phyloP scores from a whole-genome alignment of 352 stramenopile species.

The Globisporangium polare region DNA sequence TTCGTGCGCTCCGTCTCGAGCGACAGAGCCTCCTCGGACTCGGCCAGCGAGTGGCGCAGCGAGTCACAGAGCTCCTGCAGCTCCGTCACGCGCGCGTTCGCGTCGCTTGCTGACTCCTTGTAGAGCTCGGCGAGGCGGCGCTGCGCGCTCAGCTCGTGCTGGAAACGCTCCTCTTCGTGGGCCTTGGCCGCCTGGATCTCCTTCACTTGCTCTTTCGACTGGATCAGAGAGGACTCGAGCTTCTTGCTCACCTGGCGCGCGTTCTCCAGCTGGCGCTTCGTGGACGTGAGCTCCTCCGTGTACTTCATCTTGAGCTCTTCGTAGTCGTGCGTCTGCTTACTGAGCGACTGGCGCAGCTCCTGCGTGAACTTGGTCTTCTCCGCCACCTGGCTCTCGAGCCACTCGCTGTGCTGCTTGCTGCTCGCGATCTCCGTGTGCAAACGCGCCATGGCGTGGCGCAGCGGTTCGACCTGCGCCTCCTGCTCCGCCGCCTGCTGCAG shows the following conservation, averaged over 20 bases:
- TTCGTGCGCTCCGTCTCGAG: constrained; percentile 68
- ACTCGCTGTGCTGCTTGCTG: constrained; percentile 56
- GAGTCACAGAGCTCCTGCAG: constrained; percentile 54
- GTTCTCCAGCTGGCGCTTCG: constrained; percentile 54
- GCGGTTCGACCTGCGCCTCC: constrained; percentile 54
- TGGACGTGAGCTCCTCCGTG: constrained; percentile 44
- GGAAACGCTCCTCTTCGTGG: constrained; percentile 56
- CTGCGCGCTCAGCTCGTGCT: constrained; percentile 67
- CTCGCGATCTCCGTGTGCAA: constrained; percentile 51
- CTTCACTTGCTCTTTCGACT: constrained; percentile 67
- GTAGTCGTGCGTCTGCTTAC: constrained; percentile 47
- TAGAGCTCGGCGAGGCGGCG: constrained; percentile 69
- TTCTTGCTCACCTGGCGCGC: constrained; percentile 60
- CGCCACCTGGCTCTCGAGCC: constrained; percentile 55
- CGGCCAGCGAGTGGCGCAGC: constrained; percentile 49
- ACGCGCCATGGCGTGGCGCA: constrained; percentile 41
- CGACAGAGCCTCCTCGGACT: constrained; percentile 54
- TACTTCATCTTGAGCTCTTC: constrained; percentile 53
- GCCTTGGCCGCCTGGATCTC: constrained; percentile 56
- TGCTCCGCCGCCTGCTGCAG: constrained; percentile 51
- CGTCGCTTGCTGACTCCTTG: constrained; percentile 57
- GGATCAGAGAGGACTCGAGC: constrained; percentile 54
- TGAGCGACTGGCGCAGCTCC: constrained; percentile 50
- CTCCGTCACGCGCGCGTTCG: constrained; percentile 47
- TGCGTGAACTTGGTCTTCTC: constrained; percentile 68